A percentile compares a stretch with the other conserved stretches of the same genome.
phyloP scores from a whole-genome alignment of 192 early-diverging fungal species.

The Borealophlyctis nickersoniae region DNA sequence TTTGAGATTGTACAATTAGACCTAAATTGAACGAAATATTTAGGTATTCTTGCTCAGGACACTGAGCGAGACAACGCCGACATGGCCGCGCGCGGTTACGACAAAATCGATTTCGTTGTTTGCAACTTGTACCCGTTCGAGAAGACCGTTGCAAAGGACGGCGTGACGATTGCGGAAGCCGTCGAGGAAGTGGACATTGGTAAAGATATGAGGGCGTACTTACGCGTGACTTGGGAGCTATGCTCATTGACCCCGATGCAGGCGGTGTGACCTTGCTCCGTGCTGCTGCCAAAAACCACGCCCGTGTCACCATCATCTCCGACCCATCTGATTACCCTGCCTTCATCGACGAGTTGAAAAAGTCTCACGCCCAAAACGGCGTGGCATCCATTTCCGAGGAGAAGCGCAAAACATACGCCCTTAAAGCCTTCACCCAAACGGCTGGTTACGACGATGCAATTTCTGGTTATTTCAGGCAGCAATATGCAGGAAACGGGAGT shows the following conservation, averaged over 20 bases:
- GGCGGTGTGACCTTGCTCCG: conserved; percentile 96
- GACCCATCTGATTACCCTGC: conserved; percentile 89
- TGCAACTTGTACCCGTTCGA: conserved; percentile 99
- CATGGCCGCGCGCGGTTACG: conserved; percentile 81
- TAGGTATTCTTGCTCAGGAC: conserved; percentile 82
- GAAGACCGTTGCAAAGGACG: conserved; percentile 83
- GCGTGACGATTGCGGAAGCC: conserved; percentile 88
- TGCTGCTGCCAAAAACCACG: conserved; percentile 99
- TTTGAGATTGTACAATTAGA: neutral
- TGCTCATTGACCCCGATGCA: too few relatives aligned
- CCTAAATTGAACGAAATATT: neutral
- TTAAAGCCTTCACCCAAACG: conserved; percentile 96
- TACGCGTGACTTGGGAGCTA: too few relatives aligned
- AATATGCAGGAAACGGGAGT: conserved; percentile 75
- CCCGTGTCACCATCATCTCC: conserved; percentile 84
- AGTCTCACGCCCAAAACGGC: conserved; percentile 21
- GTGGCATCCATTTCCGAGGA: conserved; percentile 62
- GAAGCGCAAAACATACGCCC: conserved; percentile 75
- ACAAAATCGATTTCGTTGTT: conserved; percentile 91
- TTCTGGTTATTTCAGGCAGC: conserved; percentile 88
- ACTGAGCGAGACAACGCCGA: conserved; percentile 80
- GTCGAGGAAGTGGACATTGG: conserved; percentile 99
- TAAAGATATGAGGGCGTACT: too few relatives aligned
- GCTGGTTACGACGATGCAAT: conserved; percentile 95
- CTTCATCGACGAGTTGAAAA: conserved; percentile 72